Conservation (phyloP, 768 basidiomycete genomes). For the Lepiota brunneoincarnata region DNA sequence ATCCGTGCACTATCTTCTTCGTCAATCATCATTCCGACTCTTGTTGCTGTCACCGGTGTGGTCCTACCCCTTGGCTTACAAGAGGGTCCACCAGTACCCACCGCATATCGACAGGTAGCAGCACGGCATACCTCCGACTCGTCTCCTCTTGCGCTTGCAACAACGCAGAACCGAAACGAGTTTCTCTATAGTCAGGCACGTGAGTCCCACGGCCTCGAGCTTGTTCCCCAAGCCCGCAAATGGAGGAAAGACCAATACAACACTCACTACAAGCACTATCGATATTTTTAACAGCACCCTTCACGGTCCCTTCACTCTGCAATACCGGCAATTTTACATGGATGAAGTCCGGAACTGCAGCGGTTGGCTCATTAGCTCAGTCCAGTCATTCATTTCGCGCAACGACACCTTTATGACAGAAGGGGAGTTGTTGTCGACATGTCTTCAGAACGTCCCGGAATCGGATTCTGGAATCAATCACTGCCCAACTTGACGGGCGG, state of each 20-base stretch:
- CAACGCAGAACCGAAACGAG: too few species aligned
- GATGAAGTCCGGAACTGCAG: neutral
- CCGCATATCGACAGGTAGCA: too few species aligned
- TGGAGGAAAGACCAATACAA: constrained; percentile 1
- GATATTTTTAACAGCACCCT: neutral
- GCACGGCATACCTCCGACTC: too few species aligned
- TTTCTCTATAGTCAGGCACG: too few species aligned
- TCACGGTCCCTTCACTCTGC: neutral
- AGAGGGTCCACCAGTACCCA: too few species aligned
- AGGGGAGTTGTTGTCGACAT: constrained; percentile 4
- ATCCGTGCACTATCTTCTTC: too few species aligned
- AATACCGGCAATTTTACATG: neutral
- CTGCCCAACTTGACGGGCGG: neutral
- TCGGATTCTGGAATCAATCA: constrained; percentile 1
- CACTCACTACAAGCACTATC: neutral
- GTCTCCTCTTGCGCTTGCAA: neutral
- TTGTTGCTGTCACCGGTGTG: too few species aligned
- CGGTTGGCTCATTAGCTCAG: neutral
- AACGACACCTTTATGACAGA: neutral
- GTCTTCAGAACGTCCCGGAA: neutral
- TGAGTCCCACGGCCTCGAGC: too few species aligned
- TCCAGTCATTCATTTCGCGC: neutral
- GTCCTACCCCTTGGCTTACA: too few species aligned
- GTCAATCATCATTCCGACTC: too few species aligned
- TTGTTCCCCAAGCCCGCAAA: neutral